Conservation (phyloP, 345 rosid genomes). For the Litchi chinensis region DNA sequence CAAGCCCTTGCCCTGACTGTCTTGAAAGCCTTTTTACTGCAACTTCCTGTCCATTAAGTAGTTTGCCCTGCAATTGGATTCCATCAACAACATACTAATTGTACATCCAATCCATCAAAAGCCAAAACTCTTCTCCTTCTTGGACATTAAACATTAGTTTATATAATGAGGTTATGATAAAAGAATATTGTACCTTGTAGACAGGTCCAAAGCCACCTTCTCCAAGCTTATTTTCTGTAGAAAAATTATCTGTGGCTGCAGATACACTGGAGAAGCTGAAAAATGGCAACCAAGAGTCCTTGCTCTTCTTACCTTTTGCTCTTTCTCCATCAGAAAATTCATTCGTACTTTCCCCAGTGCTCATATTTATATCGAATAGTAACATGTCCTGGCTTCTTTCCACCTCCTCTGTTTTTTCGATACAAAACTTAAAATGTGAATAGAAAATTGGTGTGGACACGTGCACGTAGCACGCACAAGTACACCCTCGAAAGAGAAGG, state of each 20-base stretch:
- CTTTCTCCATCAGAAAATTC: neutral
- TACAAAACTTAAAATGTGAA: neutral
- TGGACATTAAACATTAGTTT: neutral
- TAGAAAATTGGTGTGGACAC: neutral
- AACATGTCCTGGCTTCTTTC: constrained; percentile 22
- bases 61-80: constrained; percentile 31
- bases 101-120: neutral
- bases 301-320: neutral
- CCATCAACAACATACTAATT: neutral
- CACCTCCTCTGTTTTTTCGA: neutral
- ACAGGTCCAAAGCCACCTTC: constrained; percentile 48
- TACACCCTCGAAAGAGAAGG: neutral
- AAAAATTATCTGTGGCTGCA: constrained; percentile 30
- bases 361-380: constrained; percentile 19
- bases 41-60: constrained; percentile 36
- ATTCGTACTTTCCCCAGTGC: neutral
- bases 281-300: constrained; percentile 19
- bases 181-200: constrained; percentile 9
- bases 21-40: constrained; percentile 43
- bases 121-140: neutral
- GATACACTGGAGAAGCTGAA: constrained; percentile 31
- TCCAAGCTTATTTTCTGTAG: constrained; percentile 30
- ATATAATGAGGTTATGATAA: neutral
- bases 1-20: constrained; percentile 36
- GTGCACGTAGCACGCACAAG: too few relatives aligned